Base-by-base conservation (phyloP, 805 yeast species). In the Naumovozyma baii region DNA sequence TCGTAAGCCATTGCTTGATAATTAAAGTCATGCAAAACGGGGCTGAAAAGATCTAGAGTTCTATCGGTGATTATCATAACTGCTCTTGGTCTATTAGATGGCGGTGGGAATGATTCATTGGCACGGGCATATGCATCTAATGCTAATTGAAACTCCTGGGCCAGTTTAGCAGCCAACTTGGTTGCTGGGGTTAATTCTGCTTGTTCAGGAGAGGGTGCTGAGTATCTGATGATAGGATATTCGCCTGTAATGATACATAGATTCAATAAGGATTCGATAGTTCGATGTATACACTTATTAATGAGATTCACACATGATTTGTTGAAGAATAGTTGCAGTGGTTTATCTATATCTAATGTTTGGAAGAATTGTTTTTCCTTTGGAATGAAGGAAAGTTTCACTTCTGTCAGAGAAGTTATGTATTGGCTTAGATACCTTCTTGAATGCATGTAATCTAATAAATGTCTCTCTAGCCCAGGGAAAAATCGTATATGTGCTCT, bases 1-100 rank as follows among this genome's bases (percentile, higher is more conserved):
- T 90, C 98, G 64, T 81, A 80, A 15, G 88, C 82, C 83, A 88
- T 79, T 3, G 96, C 88, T 62, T 90, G 94, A 61, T 88, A 92
- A 18, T 81, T 75, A 61, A 88, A 85, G 57, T 86, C 95, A 59
- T 92, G 97, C 39, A 88, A 62, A 35, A 92, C 57, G 0, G 96
- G 95, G 5, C 92, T 83, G 51, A 75, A 74, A 36, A 82, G 66
- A 58, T 94, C 98, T 56, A 87, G 57, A 1, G 94, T 72, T 45
- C 99, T 70, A 60, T 92, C 98, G 2, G 83, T 68, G 15, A 92
- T 75, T 26, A 92, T 60, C 47, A 90, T 69, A 0, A 83, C 69
- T 0, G 95, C 73, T 45, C 92, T 69, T 16, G 85, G 84, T 48
- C 83, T 73, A 26, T 67, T 68, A 10, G 68, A 64, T 1, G 78